Conservation (phyloP, 1,284 basidiomycete species). For the Cryptococcus amylolentus region DNA sequence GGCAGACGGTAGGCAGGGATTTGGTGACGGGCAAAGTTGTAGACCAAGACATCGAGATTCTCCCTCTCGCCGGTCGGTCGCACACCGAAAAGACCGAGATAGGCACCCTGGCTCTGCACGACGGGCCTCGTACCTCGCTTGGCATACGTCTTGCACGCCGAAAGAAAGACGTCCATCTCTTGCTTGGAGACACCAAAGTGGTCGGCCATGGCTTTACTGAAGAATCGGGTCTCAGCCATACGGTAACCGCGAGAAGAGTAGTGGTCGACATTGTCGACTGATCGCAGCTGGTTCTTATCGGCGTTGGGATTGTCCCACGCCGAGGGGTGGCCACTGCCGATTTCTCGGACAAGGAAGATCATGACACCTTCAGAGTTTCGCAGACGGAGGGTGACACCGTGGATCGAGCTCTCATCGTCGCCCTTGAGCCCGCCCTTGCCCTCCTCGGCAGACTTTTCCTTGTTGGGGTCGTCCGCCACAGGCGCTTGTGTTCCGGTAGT, state of each 20-base stretch:
- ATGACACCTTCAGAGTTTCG: conserved; percentile 51
- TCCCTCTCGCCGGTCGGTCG: conserved; percentile 46
- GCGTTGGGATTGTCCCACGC: conserved; percentile 28
- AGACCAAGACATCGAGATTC: conserved; percentile 53
- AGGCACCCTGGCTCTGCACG: conserved; percentile 53
- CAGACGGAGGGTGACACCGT: conserved; percentile 46
- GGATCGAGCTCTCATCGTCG: conserved; percentile 45
- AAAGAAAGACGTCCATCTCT: conserved; percentile 53
- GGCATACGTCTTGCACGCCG: conserved; percentile 54
- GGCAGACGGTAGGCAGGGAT: conserved; percentile 56
- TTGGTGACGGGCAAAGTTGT: conserved; percentile 56
- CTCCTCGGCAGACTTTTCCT: conserved; percentile 16
- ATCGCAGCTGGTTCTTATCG: conserved; percentile 22
- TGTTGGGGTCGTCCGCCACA: conserved; percentile 12
- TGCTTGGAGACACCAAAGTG: conserved; percentile 51
- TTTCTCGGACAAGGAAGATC: conserved; percentile 54
- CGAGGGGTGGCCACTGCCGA: conserved; percentile 39
- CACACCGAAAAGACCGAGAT: conserved; percentile 54
- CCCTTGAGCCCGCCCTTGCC: conserved; percentile 15
- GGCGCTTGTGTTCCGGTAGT: conserved; percentile 49
- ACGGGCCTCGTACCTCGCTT: conserved; percentile 53
- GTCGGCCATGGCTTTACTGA: conserved; percentile 52
- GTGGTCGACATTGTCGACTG: conserved; percentile 47
- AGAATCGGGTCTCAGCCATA: conserved; percentile 54
- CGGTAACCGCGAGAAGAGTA: conserved; percentile 54